Base-by-base conservation (phyloP, 768 basidiomycete species). In the Tulasnella sp. region DNA sequence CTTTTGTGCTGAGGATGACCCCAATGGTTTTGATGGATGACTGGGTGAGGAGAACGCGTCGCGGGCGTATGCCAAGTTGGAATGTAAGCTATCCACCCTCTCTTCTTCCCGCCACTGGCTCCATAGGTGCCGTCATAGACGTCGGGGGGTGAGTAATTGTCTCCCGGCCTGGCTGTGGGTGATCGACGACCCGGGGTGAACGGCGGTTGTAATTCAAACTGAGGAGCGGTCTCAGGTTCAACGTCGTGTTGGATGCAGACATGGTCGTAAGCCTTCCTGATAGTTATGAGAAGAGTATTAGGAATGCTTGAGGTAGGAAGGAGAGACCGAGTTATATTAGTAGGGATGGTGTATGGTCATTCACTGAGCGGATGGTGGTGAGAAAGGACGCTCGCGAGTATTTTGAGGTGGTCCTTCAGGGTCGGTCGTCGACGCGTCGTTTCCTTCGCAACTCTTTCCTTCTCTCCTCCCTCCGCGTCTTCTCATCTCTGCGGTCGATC, bases 141-240 rank as follows among this genome's bases (percentile, higher is more conserved):
- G n/a, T 36, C 76, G 3, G 56, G 7, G 12, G 76, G 34, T 9
- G 52, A 27, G 36, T 24, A 24, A n/a, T 39, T n/a, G 7, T 77
- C 76, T 36, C 44, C 46, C 31, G 38, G 8, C 21, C 52, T 18
- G 10, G 52, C 48, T 36, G 52, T 39, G 18, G 71, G 24, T 27
- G 77, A 39, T 77, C 52, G 38, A 18, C 31, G 39, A 27, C 52
- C 52, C 4, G 38, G 40, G 27, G 48, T 27, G 31, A 10, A 18
- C n/a, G 58, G 38, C 21, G 77, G 68, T 74, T 73, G 58, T 27
- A 78, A 74, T 78, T 78, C 77, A 71, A 78, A 78, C 39, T 73
- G 34, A 73, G 71, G n/a, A 78, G 68, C 7, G 77, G 77, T 31
- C 27, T 62, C 8, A 62, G 58, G 21, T n/a, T 62, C n/a, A 62